These are phyloP conservation scores for Lizonia empirigonia DNA, from an alignment of 2,329 filamentous ascomycete species.

Conservation along the genomic window DNA sequence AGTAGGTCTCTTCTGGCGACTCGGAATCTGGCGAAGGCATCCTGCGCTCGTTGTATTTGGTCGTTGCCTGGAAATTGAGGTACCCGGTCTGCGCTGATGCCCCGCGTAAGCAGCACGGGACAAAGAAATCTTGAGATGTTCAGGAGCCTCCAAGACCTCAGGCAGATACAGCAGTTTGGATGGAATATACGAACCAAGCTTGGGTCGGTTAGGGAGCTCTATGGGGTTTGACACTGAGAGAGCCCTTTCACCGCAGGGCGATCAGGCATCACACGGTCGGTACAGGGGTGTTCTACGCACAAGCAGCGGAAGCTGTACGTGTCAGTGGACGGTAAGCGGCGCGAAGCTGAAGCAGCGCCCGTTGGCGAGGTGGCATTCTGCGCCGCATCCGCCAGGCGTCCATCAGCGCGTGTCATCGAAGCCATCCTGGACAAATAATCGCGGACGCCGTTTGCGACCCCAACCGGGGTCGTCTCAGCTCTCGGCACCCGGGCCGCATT, in stretches of 20 bases:
- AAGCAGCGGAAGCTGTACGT: slow-evolving; percentile 1
- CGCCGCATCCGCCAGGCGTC: slow-evolving; percentile 27
- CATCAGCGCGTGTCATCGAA: slow-evolving; percentile 27
- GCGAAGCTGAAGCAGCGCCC: slow-evolving; percentile 20
- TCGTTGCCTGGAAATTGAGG: slow-evolving; percentile 7
- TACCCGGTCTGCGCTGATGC: slow-evolving; percentile 2
- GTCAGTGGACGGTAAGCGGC: slow-evolving; percentile 14
- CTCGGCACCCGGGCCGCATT: slow-evolving; percentile 16
- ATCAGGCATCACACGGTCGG: slow-evolving; percentile 17
- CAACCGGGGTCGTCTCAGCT: slow-evolving; percentile 16
- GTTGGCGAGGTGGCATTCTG: slow-evolving; percentile 18
- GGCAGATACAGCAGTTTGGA: background rate
- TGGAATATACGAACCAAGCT: slow-evolving; percentile 1
- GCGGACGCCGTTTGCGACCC: slow-evolving; percentile 22
- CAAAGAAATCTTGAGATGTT: background rate
- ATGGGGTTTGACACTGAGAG: background rate
- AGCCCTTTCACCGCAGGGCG: slow-evolving; percentile 6
- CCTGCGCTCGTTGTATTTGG: slow-evolving; percentile 2
- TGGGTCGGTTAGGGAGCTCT: background rate
- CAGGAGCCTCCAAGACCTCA: background rate
- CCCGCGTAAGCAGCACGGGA: slow-evolving; percentile 15
- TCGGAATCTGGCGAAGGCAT: slow-evolving; percentile 42
- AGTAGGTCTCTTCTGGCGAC: slow-evolving; percentile 56
- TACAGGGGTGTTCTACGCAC: background rate
- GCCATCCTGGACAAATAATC: slow-evolving; percentile 37